Evolutionary conservation across 139 green algal species (phyloP), one percentile per base, ranked within the genome.

Genomic region (Gonium pectorale): DNA sequence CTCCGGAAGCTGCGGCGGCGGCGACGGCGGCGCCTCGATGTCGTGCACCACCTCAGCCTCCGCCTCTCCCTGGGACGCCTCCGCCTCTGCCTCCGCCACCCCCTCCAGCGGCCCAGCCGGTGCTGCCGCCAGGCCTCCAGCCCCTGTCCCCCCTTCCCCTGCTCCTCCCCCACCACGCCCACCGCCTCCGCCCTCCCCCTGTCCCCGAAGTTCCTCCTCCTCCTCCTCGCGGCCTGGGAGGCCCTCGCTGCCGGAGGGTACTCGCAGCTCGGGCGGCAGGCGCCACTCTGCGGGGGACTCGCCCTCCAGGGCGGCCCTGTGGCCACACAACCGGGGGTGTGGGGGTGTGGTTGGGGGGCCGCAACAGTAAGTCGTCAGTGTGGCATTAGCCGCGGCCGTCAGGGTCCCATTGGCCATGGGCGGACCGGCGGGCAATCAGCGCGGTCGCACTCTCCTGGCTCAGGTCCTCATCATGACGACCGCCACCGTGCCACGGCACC

Each of bases 261-360:
- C 59, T 5, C 75, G 27, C 5, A 82, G 75, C 37, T 40, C 59
- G 3, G 59, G 41, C 56, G 75, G 75, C 75, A 82, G 40, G n/a
- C 35, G 75, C 75, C 75, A 82, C 40, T 52, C 59, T 35, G 60
- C 40, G 2, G 75, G 59, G 59, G 3, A 6, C 75, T 82, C 75
- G 2, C 77, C 77, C 59, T 83, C 77, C 62, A 83, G 41, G 31
- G 22, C 62, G 21, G 62, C 60, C 2, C 77, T 43, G n/a, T n/a
- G n/a, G n/a, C n/a, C n/a, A n/a, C n/a, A n/a, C n/a, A n/a, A n/a
- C n/a, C n/a, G n/a, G n/a, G n/a, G n/a, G n/a, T n/a, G n/a, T n/a
- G n/a, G n/a, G n/a, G n/a, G n/a, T n/a, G n/a, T n/a, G n/a, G n/a
- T n/a, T n/a, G n/a, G n/a, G n/a, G n/a, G n/a, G n/a, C n/a, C n/a